phyloP scores from a whole-genome alignment of 2,329 filamentous ascomycete genomes.

The Ophiocordyceps camponoti-saundersi region DNA sequence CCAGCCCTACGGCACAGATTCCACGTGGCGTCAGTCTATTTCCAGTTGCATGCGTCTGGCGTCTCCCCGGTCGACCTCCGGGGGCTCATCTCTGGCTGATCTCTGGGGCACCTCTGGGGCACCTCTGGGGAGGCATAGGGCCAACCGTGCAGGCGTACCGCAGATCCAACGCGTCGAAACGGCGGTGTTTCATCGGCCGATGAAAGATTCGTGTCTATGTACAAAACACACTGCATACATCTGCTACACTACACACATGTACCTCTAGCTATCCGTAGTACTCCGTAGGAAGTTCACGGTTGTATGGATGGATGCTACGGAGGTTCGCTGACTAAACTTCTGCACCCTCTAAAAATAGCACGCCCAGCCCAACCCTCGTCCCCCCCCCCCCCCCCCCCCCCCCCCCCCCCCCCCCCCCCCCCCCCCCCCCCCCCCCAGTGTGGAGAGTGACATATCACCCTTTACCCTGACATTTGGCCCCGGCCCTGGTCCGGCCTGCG shows the following conservation, averaged over 20 bases:
- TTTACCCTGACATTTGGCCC: too few relatives aligned
- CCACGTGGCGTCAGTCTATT: not conserved
- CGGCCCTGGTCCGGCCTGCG: too few relatives aligned
- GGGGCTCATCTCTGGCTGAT: not conserved
- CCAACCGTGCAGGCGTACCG: not conserved
- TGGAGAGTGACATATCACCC: too few relatives aligned
- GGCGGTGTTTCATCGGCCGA: not conserved
- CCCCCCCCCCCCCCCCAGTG: too few relatives aligned
- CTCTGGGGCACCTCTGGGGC: not conserved
- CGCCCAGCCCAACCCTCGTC: too few relatives aligned
- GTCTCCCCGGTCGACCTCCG: not conserved
- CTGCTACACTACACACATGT: not conserved
- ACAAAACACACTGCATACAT: not conserved
- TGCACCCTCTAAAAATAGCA: too few relatives aligned
- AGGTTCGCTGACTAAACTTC: too few relatives aligned
- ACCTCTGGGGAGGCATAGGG: not conserved
- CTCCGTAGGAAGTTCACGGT: too few relatives aligned
- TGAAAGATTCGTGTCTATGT: not conserved
- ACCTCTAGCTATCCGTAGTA: not conserved
- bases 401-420: too few relatives aligned
- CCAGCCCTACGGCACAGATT: not conserved
- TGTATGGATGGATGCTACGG: too few relatives aligned
- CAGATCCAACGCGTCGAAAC: not conserved
- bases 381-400: too few relatives aligned
- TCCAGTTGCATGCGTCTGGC: not conserved